Evolutionary conservation across 441 rosid genomes (phyloP), one percentile per base, ranked within the genome.

Genomic region (Pelargonium hybrid): DNA sequence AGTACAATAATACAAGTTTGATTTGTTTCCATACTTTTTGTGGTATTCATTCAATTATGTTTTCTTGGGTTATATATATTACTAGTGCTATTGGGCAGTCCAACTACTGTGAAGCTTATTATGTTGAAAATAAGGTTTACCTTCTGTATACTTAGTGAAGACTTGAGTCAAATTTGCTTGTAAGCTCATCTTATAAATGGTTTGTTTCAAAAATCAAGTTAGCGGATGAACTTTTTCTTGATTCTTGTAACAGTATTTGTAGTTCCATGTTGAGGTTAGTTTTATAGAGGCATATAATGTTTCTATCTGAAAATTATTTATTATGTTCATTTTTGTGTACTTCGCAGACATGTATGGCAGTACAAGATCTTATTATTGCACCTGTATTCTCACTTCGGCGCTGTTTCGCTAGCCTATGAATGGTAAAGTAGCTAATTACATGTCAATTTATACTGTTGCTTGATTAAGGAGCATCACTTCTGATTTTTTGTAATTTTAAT

Each of bases 341-440:
- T 67, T 69, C 48, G 79, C 96, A 95, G 99, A 78, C 79, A 85
- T 71, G 87, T 84, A 5, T 88, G 91, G 93, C 97, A 89, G 79
- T 88, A 88, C 91, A 95, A 92, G 86, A 84, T 90, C 80, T 85
- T 87, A 69, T 80, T 95, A 82, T 64, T 95, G 80, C 99, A 95
- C 79, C 76, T 95, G 77, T 95, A 90, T 84, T 87, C 99, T 48
- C 85, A 87, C 80, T 43, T 92, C 74, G 96, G 97, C 63, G 89
- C 85, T 65, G 77, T 87, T 77, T 82, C 92, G 7, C 81, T 92
- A 74, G 97, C 97, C 63, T 82, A 80, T 85, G 95, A 92, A 74
- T 72, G 98, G 99, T 95, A 87, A 81, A 69, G 63, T 67, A 43
- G 20, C 66, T 67, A 21, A 48, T 17, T 52, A 14, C 43, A 4